Evolutionary conservation across 2,329 filamentous ascomycete species (phyloP), one percentile per base, ranked within the genome.

Genomic region (Graphium sp.): DNA sequence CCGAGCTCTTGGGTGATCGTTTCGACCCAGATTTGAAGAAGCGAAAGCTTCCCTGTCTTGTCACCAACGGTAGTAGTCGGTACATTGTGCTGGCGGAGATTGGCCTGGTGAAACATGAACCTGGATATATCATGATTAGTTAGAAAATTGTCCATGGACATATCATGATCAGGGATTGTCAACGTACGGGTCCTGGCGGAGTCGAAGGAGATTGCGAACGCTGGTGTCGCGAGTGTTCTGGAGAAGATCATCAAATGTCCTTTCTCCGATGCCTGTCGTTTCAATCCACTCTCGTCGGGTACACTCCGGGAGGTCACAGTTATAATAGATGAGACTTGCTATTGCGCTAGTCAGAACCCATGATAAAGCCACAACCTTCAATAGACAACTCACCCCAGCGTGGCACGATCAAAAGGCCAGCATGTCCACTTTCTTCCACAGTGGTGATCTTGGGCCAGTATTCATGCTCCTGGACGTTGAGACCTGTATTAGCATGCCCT

Each of bases 81-180:
- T 29, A 59, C 53, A 30, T 64, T 66, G 4, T 49, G 48, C 24
- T 62, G 58, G 31, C 66, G 60, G 34, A 67, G 40, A 41, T 75
- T 74, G 32, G 66, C 66, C 48, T 74, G 68, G 44, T 75, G 70
- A 53, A 74, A 71, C 66, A 72, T 72, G 52, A 61, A 35, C 10
- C 30, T 32, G n/a, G 12, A 20, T 22, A 14, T 11, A 24, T 8
- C 20, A 25, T 22, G 20, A n/a, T 9, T 22, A n/a, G 20, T 22
- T 22, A 22, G 20, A 9, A 22, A 9, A 9, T 12, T 7, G 8
- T 19, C 14, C 26, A 11, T 15, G 10, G n/a, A 7, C 6, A 25
- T 18, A 7, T 14, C 3, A 3, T 9, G 3, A 7, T 10, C 13
- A 18, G 13, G 7, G 13, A 12, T 19, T 18, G n/a, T n/a, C n/a